Conservation (phyloP, 768 basidiomycete genomes). For the Lactarius evosmus region DNA sequence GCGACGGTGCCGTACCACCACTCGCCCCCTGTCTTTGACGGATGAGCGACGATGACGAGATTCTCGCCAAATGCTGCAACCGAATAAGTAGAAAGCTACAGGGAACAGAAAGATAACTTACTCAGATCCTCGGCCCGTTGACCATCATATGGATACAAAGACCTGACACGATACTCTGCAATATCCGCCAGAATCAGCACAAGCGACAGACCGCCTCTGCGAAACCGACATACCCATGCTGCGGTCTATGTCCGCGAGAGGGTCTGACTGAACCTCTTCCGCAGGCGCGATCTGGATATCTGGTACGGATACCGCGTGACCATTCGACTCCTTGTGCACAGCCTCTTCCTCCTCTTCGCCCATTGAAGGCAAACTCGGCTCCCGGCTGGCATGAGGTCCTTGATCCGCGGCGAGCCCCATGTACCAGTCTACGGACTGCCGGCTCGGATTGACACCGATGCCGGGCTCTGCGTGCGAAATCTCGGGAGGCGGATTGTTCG, state of each 20-base stretch:
- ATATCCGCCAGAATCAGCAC: constrained; percentile 17
- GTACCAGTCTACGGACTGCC: constrained; percentile 91
- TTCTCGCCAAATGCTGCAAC: constrained; percentile 75
- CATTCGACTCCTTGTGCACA: constrained; percentile 33
- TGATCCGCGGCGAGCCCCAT: constrained; percentile 78
- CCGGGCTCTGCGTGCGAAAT: constrained; percentile 42
- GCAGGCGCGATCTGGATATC: constrained; percentile 52
- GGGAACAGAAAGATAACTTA: constrained; percentile 40
- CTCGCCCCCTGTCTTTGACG: constrained; percentile 79
- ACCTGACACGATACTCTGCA: constrained; percentile 69
- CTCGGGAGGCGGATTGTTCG: constrained; percentile 42
- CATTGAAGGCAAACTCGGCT: constrained; percentile 48
- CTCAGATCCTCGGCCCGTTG: constrained; percentile 88
- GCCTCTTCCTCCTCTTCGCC: constrained; percentile 62
- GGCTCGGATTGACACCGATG: constrained; percentile 5
- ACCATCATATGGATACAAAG: constrained; percentile 81
- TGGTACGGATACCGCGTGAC: constrained; percentile 42
- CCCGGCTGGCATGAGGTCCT: constrained; percentile 35
- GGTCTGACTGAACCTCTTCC: constrained; percentile 42
- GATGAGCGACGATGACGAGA: constrained; percentile 71
- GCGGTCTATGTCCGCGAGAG: constrained; percentile 71
- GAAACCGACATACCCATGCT: constrained; percentile 46
- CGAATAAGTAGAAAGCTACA: constrained; percentile 19
- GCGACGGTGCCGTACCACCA: constrained; percentile 90
- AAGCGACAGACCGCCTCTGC: not conserved